A percentile compares a stretch with the other conserved stretches of the same genome.
These are phyloP conservation scores for Zelopaecilomyces penicillatus DNA, from an alignment of 2,329 filamentous ascomycete genomes.

Conservation along the genomic window DNA sequence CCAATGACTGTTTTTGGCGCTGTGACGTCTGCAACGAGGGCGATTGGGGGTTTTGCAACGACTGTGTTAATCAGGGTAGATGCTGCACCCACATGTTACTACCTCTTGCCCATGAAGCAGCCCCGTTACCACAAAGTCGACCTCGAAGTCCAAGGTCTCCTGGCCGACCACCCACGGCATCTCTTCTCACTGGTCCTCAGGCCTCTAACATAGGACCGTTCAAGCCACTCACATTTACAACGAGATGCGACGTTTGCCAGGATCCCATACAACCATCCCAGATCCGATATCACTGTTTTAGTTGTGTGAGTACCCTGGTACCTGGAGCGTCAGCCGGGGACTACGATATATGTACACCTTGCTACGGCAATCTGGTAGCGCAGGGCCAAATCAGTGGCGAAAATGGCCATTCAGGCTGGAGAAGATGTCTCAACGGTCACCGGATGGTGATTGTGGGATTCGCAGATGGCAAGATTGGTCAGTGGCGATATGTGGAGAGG, in stretches of 20 bases:
- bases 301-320: conserved; percentile 50
- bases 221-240: conserved; percentile 62
- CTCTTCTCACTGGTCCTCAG: conserved; percentile 38
- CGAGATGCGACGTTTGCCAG: conserved; percentile 70
- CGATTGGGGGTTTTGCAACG: conserved; percentile 90
- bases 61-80: conserved; percentile 73
- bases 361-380: conserved; percentile 61
- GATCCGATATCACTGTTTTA: conserved; percentile 70
- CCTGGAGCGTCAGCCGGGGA: conserved; percentile 53
- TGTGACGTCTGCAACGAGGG: conserved; percentile 83
- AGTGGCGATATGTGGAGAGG: conserved; percentile 57
- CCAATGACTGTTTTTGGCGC: conserved; percentile 84
- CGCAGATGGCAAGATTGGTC: conserved; percentile 57
- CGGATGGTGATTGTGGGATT: conserved; percentile 79
- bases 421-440: conserved; percentile 71
- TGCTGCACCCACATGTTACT: conserved; percentile 77
- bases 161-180: conserved; percentile 39
- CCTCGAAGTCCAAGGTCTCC: conserved; percentile 34
- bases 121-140: conserved; percentile 22
- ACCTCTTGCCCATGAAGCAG: conserved; percentile 57
- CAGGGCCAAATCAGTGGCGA: conserved; percentile 59
- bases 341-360: conserved; percentile 75
- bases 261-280: conserved; percentile 61
- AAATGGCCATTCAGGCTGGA: conserved; percentile 75
- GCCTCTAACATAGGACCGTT: conserved; percentile 45